Evolutionary conservation across 192 early-diverging fungal genomes (phyloP).

Genomic region (Mortierella claussenii): DNA sequence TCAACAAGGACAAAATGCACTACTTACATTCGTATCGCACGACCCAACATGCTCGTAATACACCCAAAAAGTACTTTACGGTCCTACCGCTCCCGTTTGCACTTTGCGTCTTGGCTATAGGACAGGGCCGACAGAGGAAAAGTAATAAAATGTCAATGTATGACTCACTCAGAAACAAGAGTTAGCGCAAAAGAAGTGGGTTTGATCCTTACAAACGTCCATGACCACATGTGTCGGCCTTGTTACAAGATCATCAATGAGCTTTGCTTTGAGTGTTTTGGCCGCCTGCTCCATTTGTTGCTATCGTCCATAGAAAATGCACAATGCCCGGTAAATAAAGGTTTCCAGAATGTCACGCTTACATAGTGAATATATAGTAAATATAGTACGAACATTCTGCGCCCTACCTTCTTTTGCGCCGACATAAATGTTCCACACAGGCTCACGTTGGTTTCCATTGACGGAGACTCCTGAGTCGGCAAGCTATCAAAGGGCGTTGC

Average conservation of each 20-base stretch:
- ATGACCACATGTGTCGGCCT: conserved; percentile 36
- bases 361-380: too few species aligned
- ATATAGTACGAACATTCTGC: too few species aligned
- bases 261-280: conserved; percentile 14
- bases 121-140: not conserved
- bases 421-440: conserved; percentile 25
- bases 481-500: not conserved
- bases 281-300: conserved; percentile 16
- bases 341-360: too few species aligned
- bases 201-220: conserved; percentile 47
- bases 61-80: conserved; percentile 35
- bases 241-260: conserved; percentile 11
- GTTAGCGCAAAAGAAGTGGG: too few species aligned
- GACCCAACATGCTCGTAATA: conserved; percentile 24
- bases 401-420: conserved; percentile 20
- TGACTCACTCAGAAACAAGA: too few species aligned
- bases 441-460: conserved; percentile 4
- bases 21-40: conserved; percentile 41
- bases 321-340: too few species aligned
- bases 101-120: conserved; percentile 10
- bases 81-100: conserved; percentile 24
- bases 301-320: too few species aligned
- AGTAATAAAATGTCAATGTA: not conserved
- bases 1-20: too few species aligned
- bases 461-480: conserved; percentile 11